A percentile compares a stretch with the other conserved stretches of the same genome.
phyloP scores from a whole-genome alignment of 192 early-diverging fungal genomes.

The Coemansia asiatica region DNA sequence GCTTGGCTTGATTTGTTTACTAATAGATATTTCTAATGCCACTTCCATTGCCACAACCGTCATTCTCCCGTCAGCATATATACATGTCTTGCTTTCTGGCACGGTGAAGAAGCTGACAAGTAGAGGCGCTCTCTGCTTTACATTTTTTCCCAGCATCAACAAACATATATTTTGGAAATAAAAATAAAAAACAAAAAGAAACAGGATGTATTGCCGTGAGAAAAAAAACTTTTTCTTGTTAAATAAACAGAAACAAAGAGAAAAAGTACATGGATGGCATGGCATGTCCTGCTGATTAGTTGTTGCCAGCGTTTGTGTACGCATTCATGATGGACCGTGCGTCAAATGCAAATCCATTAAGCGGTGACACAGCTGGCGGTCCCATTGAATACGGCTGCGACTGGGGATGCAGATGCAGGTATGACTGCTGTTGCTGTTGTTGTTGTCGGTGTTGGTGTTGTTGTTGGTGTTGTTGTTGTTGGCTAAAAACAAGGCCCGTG shows the following conservation, averaged over 20 bases:
- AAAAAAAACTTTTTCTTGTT: neutral
- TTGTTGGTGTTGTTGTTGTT: conserved; percentile 14
- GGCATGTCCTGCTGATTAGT: neutral
- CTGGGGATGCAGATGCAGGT: neutral
- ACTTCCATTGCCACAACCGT: neutral
- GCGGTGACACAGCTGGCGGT: neutral
- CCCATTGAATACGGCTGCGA: neutral
- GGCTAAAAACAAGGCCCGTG: neutral
- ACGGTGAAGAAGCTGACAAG: neutral
- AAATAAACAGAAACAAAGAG: neutral
- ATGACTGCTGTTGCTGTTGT: conserved; percentile 12
- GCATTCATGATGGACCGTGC: conserved; percentile 40
- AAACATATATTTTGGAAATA: neutral
- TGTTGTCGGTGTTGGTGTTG: too few relatives aligned
- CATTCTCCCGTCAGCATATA: neutral
- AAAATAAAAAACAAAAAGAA: neutral
- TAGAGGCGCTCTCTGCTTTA: neutral
- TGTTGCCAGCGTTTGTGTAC: conserved; percentile 1
- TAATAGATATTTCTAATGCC: neutral
- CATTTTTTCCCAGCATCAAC: neutral
- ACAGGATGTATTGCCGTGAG: neutral
- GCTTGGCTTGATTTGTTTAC: neutral
- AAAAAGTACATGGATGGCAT: neutral
- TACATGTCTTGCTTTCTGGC: neutral
- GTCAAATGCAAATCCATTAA: conserved; percentile 38